Evolutionary conservation across 805 yeast genomes (phyloP).

Genomic region (Myxozyma neglecta): DNA sequence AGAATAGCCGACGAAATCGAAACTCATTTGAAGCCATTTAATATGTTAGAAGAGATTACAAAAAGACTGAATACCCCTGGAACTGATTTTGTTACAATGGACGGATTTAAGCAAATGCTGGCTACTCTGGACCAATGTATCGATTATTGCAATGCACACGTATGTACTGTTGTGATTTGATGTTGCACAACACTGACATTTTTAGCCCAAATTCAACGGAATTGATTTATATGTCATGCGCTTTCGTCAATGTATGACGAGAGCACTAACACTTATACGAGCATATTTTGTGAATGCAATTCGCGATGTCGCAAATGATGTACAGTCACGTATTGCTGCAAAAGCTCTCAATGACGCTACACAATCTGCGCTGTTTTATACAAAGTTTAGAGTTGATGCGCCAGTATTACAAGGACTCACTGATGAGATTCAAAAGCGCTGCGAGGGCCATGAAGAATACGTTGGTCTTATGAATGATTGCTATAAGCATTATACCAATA

Average conservation of each 20-base stretch:
- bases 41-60: conserved; percentile 67
- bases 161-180: not conserved
- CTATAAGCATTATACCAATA: conserved; percentile 59
- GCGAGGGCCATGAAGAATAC: conserved; percentile 52
- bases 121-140: conserved; percentile 65
- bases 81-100: conserved; percentile 60
- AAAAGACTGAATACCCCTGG: conserved; percentile 69
- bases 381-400: conserved; percentile 56
- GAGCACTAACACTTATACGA: conserved; percentile 72
- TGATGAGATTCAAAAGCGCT: conserved; percentile 44
- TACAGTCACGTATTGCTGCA: conserved; percentile 28
- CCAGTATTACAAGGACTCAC: conserved; percentile 43
- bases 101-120: conserved; percentile 56
- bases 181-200: not conserved
- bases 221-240: conserved; percentile 65
- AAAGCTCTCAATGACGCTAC: conserved; percentile 45
- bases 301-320: conserved; percentile 35
- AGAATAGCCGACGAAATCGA: conserved; percentile 49
- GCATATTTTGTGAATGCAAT: conserved; percentile 55
- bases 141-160: conserved; percentile 53
- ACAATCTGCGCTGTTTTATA: conserved; percentile 64
- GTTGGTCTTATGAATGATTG: conserved; percentile 68
- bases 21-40: conserved; percentile 58
- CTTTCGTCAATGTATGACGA: conserved; percentile 78
- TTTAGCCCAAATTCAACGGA: conserved; percentile 61